These are phyloP conservation scores for Centaurea solstitialis DNA, from an alignment of 129 eudicot genomes.

Conservation along the genomic window DNA sequence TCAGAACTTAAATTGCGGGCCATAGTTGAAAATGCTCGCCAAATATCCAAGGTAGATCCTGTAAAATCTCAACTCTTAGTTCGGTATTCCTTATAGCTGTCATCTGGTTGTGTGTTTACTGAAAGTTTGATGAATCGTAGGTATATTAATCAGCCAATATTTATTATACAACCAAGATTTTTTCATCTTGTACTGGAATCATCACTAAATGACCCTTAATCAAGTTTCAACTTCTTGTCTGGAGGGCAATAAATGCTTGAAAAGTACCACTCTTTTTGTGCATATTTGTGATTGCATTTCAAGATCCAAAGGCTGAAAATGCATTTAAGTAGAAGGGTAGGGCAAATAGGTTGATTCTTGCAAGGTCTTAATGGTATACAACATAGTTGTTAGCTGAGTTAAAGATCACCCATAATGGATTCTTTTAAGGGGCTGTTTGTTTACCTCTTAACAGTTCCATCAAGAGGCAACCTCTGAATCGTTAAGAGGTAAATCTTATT, in stretches of 20 bases:
- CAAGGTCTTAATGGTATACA: background rate
- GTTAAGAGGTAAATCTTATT: too few relatives aligned
- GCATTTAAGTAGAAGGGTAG: background rate
- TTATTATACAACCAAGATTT: slow-evolving; percentile 1
- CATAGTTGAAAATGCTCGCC: slow-evolving; percentile 61
- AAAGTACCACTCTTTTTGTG: slow-evolving; percentile 14
- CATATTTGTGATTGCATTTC: slow-evolving; percentile 16
- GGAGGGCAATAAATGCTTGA: slow-evolving; percentile 17
- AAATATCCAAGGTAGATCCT: slow-evolving; percentile 56
- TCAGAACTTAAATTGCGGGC: slow-evolving; percentile 58
- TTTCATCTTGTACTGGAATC: background rate
- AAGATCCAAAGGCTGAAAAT: slow-evolving; percentile 11
- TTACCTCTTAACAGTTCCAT: too few relatives aligned
- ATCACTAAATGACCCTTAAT: slow-evolving; percentile 2
- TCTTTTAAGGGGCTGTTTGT: too few relatives aligned
- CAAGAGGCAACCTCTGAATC: too few relatives aligned
- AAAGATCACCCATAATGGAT: slow-evolving; percentile 6
- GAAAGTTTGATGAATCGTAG: background rate
- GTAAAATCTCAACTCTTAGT: background rate
- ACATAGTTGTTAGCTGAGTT: slow-evolving; percentile 2
- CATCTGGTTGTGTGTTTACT: slow-evolving; percentile 7
- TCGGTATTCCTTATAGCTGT: background rate
- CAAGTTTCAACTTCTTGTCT: slow-evolving; percentile 1
- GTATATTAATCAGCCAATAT: background rate
- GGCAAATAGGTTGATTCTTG: background rate